Conservation (phyloP, 2,329 filamentous ascomycete genomes). For the Calonectria ilicicola region DNA sequence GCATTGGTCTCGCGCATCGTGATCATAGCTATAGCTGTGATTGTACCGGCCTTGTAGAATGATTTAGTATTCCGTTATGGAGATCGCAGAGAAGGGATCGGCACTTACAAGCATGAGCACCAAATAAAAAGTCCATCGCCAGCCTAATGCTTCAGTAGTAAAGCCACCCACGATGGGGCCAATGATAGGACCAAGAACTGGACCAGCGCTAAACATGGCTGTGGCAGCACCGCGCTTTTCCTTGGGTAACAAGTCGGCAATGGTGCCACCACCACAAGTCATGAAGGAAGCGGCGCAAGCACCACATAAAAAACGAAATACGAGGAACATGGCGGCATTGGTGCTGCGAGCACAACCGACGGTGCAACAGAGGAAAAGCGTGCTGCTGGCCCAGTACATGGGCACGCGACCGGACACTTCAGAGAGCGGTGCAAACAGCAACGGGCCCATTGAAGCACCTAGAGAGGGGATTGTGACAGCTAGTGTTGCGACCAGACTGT, state of each 20-base stretch:
- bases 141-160: conserved; percentile 58
- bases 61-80: not conserved
- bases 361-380: conserved; percentile 23
- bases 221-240: conserved; percentile 68
- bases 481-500: conserved; percentile 20
- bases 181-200: conserved; percentile 65
- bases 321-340: conserved; percentile 27
- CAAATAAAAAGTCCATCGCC: conserved; percentile 58
- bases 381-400: conserved; percentile 27
- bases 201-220: conserved; percentile 71
- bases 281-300: conserved; percentile 31
- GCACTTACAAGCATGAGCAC: not conserved
- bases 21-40: not conserved
- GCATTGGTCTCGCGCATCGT: conserved; percentile 46
- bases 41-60: not conserved
- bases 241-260: conserved; percentile 28
- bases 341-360: conserved; percentile 30
- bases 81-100: no score
- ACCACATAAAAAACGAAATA: conserved; percentile 29
- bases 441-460: conserved; percentile 26
- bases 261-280: conserved; percentile 31
- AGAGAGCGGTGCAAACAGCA: conserved; percentile 33
- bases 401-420: conserved; percentile 6
- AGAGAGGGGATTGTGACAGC: conserved; percentile 27
- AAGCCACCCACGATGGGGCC: conserved; percentile 56